Evolutionary conservation across 192 early-diverging fungal genomes (phyloP).

Genomic region (Allomyces macrogynus): DNA sequence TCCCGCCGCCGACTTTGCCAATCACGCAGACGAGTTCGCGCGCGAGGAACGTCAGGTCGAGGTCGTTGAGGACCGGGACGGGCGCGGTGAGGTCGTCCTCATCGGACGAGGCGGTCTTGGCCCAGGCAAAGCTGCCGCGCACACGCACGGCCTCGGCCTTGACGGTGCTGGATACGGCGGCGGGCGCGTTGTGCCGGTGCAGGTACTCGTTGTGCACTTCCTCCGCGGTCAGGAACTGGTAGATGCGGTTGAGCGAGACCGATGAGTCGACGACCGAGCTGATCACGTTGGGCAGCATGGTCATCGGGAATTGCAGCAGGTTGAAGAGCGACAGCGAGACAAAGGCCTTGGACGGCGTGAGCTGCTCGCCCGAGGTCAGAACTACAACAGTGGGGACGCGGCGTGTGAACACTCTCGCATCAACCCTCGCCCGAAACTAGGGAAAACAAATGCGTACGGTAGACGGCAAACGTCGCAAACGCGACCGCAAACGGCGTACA

Average conservation of each 20-base stretch:
- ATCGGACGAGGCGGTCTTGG: conserved; percentile 3
- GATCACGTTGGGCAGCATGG: conserved; percentile 65
- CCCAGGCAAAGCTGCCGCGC: background rate
- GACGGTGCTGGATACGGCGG: background rate
- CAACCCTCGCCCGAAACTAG: no score
- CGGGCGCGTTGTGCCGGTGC: conserved; percentile 12
- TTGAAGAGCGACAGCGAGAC: conserved; percentile 83
- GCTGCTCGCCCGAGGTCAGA: conserved; percentile 14
- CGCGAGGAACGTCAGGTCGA: conserved; percentile 37
- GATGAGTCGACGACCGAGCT: conserved; percentile 56
- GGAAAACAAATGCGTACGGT: no score
- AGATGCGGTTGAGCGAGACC: conserved; percentile 64
- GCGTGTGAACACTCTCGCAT: no score
- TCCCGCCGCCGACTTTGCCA: conserved; percentile 46
- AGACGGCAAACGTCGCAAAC: conserved; percentile 64
- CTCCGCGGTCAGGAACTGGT: conserved; percentile 54
- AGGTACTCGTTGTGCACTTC: conserved; percentile 57
- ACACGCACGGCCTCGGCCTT: background rate
- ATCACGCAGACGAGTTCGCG: conserved; percentile 19
- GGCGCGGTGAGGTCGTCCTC: conserved; percentile 1
- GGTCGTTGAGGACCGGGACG: conserved; percentile 21
- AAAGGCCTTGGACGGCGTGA: conserved; percentile 56
- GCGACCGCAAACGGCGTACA: conserved; percentile 78
- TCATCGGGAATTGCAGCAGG: conserved; percentile 69
- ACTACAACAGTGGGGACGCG: no score